A percentile compares a stretch with the other conserved stretches of the same genome.
Evolutionary conservation across 73 alveolate species (phyloP).

Genomic region (Durusdinium trenchii): DNA sequence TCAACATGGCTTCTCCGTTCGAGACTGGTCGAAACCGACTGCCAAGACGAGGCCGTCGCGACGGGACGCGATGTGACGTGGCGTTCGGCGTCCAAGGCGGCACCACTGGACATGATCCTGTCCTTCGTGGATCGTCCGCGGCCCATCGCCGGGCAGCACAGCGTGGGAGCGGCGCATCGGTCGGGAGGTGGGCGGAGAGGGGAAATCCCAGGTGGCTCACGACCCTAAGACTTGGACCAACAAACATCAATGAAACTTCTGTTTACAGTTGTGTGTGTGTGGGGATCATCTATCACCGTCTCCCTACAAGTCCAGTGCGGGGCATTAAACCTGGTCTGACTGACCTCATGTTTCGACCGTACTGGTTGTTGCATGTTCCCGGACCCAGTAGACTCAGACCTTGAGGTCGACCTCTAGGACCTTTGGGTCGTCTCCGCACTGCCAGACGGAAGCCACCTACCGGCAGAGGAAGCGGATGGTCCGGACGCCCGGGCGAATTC

Average conservation of each 20-base stretch:
- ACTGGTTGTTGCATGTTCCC: no score
- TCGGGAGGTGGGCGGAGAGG: neutral
- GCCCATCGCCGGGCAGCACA: neutral
- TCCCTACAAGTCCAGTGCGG: no score
- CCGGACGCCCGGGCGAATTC: no score
- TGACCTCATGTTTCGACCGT: no score
- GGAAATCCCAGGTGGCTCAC: no score
- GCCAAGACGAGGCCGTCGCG: neutral
- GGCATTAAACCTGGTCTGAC: no score
- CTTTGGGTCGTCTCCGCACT: neutral
- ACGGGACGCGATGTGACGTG: neutral
- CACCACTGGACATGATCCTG: conserved; percentile 66
- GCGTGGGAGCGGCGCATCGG: neutral
- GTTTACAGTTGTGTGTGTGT: no score
- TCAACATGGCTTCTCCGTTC: neutral
- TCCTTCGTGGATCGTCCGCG: conserved; percentile 66
- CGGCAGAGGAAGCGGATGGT: conserved; percentile 59
- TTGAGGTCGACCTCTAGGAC: neutral
- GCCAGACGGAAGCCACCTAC: conserved; percentile 66
- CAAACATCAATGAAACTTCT: no score
- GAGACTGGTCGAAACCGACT: neutral
- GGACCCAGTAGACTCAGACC: neutral
- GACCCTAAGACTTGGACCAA: no score
- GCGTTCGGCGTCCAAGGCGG: neutral
- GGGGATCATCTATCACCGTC: no score